Percentiles rank a stretch among this genome's conserved stretches.
phyloP scores from a whole-genome alignment of 768 basidiomycete species.

The Pleurotus pulmonarius region DNA sequence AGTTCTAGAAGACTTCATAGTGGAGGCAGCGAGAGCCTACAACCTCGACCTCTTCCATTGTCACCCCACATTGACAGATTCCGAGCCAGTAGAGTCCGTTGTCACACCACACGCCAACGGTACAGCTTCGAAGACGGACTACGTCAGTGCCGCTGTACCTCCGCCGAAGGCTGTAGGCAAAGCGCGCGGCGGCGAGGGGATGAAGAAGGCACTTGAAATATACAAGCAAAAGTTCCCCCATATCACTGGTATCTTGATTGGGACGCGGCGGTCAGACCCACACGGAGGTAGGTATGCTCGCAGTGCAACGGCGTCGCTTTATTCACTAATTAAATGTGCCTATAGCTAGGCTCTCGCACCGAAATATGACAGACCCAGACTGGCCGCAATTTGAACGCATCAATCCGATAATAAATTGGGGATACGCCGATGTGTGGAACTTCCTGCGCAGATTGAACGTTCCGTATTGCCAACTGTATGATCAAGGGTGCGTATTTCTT shows the following conservation, averaged over 20 bases:
- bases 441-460: constrained; percentile 75
- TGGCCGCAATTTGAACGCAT: constrained; percentile 92
- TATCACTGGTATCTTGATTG: constrained; percentile 82
- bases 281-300: constrained; percentile 72
- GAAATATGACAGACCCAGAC: constrained; percentile 78
- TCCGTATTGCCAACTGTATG: constrained; percentile 87
- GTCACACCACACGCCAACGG: constrained; percentile 24
- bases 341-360: constrained; percentile 65
- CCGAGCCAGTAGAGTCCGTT: constrained; percentile 45
- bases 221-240: constrained; percentile 68
- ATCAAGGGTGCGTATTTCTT: constrained; percentile 66
- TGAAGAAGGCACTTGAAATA: constrained; percentile 71
- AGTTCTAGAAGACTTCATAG: constrained; percentile 81
- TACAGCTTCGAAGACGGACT: constrained; percentile 11
- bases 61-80: constrained; percentile 25
- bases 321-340: not conserved
- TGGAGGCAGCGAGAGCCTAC: constrained; percentile 56
- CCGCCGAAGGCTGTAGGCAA: constrained; percentile 41
- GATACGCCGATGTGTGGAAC: constrained; percentile 84
- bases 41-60: constrained; percentile 70
- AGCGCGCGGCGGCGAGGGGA: constrained; percentile 60
- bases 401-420: constrained; percentile 96
- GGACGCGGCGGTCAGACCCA: constrained; percentile 86
- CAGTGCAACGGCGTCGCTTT: no score
- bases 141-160: constrained; percentile 17